Base-by-base conservation (phyloP, 176 grass and related monocot species). In the Musa schizocarpa region DNA sequence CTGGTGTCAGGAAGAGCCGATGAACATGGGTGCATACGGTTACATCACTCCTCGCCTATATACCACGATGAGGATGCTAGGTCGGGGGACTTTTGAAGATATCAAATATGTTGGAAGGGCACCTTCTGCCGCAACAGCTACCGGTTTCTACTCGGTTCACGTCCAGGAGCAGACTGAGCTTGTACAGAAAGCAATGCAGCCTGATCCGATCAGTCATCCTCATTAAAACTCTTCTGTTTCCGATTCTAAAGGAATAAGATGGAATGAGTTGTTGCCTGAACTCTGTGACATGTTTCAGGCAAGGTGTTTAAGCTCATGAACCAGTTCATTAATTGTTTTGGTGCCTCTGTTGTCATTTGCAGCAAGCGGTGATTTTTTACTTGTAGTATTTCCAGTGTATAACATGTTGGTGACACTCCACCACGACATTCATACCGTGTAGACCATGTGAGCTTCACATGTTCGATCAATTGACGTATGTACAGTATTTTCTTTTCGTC, bases 21-120 rank as follows among this genome's bases (percentile, higher is more conserved):
- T 79, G 77, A 79, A 79, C 77, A 79, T 79, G 77, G 77, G 77
- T 21, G 77, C 77, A 48, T 79, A 79, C 26, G 24, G 9, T 29
- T 79, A 79, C 19, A 55, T 79, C 50, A 50, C 8, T 25, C 77
- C 65, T 58, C 77, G 77, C 14, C 50, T 79, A 21, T 25, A 57
- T 71, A 79, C 77, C 49, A 65, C 77, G 16, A 79, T 79, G 65
- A 79, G 24, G 65, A 2, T 22, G 56, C 52, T 70, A 6, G 23
- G 24, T 54, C 51, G 66, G 43, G 77, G 77, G 2, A 69, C 24
- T 11, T 49, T 70, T 69, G 77, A 79, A 48, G 65, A 69, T 24
- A 79, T 79, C 22, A 70, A 79, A 9, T 79, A 79, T 58, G 65
- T 79, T 19, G 77, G 77, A 57, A 69, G 77, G 65, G 65, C 65